Base-by-base conservation (phyloP, 2,329 filamentous ascomycete genomes). In the Diaporthe sp. region DNA sequence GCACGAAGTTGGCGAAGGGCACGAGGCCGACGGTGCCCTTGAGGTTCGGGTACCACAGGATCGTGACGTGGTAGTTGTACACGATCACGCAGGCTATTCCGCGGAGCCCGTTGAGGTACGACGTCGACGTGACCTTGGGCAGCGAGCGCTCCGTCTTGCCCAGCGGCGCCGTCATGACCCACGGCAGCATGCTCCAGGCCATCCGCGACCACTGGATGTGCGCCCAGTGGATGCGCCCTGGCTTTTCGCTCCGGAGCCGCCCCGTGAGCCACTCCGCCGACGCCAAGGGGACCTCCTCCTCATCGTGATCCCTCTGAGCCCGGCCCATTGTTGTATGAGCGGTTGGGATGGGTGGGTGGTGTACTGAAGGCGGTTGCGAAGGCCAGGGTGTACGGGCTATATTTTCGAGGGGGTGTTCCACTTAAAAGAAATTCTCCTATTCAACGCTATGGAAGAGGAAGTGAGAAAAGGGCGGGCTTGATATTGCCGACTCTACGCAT, bases 1-100 rank as follows among this genome's bases (percentile, higher is more conserved):
- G 80, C 15, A 79, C 31, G 17, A 81, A 71, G 25, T 80, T 78
- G 39, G 81, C 53, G 68, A 82, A 77, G 10, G 79, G 80, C 13
- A 80, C 77, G 42, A 76, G 74, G 51, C 78, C 72, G 34, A 77
- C 15, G 58, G 28, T 28, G 25, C 0, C 22, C 53, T 76, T 44
- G 42, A 74, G 58, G 44, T 22, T n/a, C 58, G 25, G 25, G 51
- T 74, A 68, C 61, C 72, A 78, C 34, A 79, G 80, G 72, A 79
- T 75, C 17, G 55, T 19, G 67, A 74, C 65, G 74, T 80, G 79
- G 68, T 73, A 77, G 31, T 77, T 59, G 73, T 76, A 79, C 46
- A 80, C 79, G 39, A 77, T 65, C 53, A 80, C 39, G 19, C 78
- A 78, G 10, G 79, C 79, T 59, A 80, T 67, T 13, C 79, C 79